phyloP scores from a whole-genome alignment of 75 land plant species.

The Picea glauca region DNA sequence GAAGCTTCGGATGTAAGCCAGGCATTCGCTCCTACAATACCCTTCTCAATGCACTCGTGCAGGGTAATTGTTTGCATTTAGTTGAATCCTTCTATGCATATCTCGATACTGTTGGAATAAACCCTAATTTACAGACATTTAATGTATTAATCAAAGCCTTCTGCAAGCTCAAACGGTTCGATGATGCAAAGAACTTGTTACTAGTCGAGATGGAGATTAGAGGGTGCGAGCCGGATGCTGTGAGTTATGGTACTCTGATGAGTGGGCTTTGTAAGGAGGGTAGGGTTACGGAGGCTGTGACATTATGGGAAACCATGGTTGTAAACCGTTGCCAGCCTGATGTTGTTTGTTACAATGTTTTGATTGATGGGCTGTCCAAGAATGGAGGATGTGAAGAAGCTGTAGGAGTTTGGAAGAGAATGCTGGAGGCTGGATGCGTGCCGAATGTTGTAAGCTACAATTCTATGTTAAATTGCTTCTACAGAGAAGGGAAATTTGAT shows the following conservation, averaged over 20 bases:
- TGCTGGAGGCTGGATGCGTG: constrained; percentile 29
- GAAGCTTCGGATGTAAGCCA: constrained; percentile 40
- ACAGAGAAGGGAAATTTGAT: constrained; percentile 24
- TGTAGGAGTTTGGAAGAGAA: constrained; percentile 22
- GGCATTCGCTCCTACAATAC: constrained; percentile 49
- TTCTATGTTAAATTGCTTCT: constrained; percentile 54
- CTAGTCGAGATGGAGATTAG: constrained; percentile 23
- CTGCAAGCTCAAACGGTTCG: constrained; percentile 34
- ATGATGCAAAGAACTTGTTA: constrained; percentile 19
- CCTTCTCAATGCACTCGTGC: constrained; percentile 46
- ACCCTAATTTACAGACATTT: constrained; percentile 57
- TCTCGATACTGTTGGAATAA: constrained; percentile 22
- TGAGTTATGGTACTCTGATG: constrained; percentile 56
- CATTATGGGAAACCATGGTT: constrained; percentile 54
- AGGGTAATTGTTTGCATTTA: constrained; percentile 24
- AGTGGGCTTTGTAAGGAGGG: constrained; percentile 59
- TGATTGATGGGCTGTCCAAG: constrained; percentile 68
- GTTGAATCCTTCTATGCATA: constrained; percentile 44
- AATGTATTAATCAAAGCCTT: constrained; percentile 62
- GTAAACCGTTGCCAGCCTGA: constrained; percentile 39
- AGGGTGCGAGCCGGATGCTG: constrained; percentile 36
- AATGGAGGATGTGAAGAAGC: constrained; percentile 49
- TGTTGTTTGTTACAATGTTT: constrained; percentile 41
- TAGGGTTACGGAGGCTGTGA: constrained; percentile 35
- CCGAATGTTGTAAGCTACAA: constrained; percentile 52